Conservation (phyloP, 177 flowering plant species). For the Vitis hybrid region DNA sequence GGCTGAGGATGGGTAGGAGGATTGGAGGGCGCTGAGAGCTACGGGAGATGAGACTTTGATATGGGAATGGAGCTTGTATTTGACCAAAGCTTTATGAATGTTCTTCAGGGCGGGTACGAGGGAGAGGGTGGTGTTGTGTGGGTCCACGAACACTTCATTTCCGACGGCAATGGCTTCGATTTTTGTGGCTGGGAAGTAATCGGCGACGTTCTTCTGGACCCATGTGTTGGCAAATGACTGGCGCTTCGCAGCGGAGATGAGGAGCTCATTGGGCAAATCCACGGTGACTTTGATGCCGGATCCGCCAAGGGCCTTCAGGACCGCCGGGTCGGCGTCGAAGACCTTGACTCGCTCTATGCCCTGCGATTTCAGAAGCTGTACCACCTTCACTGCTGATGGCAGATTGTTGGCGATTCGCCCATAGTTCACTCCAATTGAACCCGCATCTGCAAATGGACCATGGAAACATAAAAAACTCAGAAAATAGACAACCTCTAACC, state of each 20-base stretch:
- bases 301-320: constrained; percentile 37
- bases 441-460: constrained; percentile 20
- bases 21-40: constrained; percentile 40
- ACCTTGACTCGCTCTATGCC: constrained; percentile 41
- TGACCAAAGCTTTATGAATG: constrained; percentile 37
- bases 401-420: constrained; percentile 46
- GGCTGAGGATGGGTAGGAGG: constrained; percentile 48
- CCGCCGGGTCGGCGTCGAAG: constrained; percentile 47
- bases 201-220: constrained; percentile 38
- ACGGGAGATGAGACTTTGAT: constrained; percentile 47
- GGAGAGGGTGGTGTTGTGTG: constrained; percentile 37
- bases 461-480: background rate
- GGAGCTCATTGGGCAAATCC: constrained; percentile 43
- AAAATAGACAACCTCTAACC: background rate
- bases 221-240: constrained; percentile 39
- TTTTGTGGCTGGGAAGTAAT: constrained; percentile 34
- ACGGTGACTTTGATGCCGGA: constrained; percentile 42
- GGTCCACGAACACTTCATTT: constrained; percentile 49
- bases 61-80: constrained; percentile 25
- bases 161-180: constrained; percentile 57
- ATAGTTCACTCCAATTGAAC: constrained; percentile 48
- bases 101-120: constrained; percentile 49
- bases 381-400: constrained; percentile 42
- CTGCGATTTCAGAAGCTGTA: constrained; percentile 39
- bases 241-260: constrained; percentile 31